Base-by-base conservation (phyloP, 2,329 filamentous ascomycete species). In the Apiospora aurea region DNA sequence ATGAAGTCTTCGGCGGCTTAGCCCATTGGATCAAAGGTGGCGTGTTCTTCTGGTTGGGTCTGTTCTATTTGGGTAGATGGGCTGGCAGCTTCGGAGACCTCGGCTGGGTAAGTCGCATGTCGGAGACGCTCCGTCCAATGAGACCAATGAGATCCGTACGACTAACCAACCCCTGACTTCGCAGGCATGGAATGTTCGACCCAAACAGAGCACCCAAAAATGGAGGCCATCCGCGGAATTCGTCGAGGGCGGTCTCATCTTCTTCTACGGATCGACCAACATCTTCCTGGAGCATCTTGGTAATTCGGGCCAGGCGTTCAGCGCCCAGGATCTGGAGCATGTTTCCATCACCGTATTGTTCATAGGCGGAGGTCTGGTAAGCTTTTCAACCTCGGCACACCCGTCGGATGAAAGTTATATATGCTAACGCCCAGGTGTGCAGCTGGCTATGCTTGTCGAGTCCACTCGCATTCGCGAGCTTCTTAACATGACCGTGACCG, bases 1-100 rank as follows among this genome's bases (percentile, higher is more conserved):
- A 81, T 29, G 86, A 86, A 2, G 85, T 98, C 72, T 97, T 96
- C 85, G 95, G 91, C 76, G 94, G 96, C 1, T 86, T 98, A 57
- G 96, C 96, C 10, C 96, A 98, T 80, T 97, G 94, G 85, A 91
- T 98, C 81, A 98, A 98, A 81, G 96, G 96, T 66, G 94, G 94
- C 4, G 93, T 98, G 71, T 98, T 98, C 85, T 94, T 98, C 84
- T 96, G 94, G 91, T 94, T 97, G 74, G 96, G 96, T 11, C 83
- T 97, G 26, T 84, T 98, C 73, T 97, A 94, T 0, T 87, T 98
- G 4, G 95, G 94, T 43, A 92, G 96, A 71, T 98, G 94, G 93
- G 90, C 95, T 79, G 96, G 96, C 38, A 93, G 93, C 80, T 98
- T 97, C 80, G 91, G 93, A 72, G 94, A 97, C 73, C 88, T 96